These are phyloP conservation scores for Lophiotrema nucula DNA, from an alignment of 495 filamentous ascomycete genomes.

Conservation along the genomic window DNA sequence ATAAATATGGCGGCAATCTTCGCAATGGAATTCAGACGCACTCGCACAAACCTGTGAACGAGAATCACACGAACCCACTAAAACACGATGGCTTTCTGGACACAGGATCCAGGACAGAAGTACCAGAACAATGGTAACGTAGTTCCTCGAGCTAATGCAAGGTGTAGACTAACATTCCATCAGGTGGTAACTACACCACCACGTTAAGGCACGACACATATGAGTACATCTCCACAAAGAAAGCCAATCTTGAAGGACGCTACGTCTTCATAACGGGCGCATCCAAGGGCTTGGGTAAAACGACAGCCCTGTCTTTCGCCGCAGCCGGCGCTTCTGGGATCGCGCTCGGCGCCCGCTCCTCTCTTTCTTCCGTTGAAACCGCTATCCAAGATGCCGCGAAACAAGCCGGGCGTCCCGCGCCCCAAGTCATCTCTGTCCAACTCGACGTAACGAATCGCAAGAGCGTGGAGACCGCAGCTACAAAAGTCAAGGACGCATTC, in stretches of 20 bases:
- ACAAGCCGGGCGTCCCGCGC: conserved; percentile 40
- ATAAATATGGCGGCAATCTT: too few species aligned
- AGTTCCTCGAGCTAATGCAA: neutral
- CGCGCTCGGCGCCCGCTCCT: conserved; percentile 47
- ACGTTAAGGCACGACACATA: conserved; percentile 33
- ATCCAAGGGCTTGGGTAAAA: conserved; percentile 34
- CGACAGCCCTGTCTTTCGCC: conserved; percentile 33
- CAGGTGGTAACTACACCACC: neutral
- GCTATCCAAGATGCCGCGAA: conserved; percentile 44
- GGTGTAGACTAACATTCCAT: neutral
- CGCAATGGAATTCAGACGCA: too few species aligned
- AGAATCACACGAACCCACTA: too few species aligned
- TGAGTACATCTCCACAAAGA: conserved; percentile 34
- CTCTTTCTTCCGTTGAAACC: conserved; percentile 35
- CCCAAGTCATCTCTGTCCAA: conserved; percentile 44
- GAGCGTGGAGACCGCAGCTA: conserved; percentile 42
- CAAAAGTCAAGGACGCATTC: conserved; percentile 37
- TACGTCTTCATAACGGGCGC: conserved; percentile 37
- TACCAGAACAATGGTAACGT: neutral
- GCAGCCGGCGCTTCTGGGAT: conserved; percentile 35
- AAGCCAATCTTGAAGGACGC: conserved; percentile 28
- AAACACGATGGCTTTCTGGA: neutral
- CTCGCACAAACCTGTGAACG: too few species aligned
- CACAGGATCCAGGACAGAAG: conserved; percentile 9
- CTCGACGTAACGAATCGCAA: conserved; percentile 47